Evolutionary conservation across 2,329 filamentous ascomycete genomes (phyloP).

Genomic region (Trichoderma koningii): DNA sequence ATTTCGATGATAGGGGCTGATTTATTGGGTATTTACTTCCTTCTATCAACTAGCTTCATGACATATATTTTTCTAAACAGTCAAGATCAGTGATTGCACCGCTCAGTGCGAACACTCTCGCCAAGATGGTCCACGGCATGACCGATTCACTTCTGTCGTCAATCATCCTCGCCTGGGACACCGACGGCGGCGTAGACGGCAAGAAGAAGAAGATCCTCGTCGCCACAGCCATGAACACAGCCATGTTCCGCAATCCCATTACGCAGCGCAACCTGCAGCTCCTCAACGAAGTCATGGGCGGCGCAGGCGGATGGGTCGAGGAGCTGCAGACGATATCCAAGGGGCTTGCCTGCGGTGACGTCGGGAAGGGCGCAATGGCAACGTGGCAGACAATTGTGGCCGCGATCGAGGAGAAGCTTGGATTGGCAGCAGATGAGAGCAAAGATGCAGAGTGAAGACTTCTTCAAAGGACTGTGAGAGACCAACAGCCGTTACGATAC

Average conservation of each 20-base stretch:
- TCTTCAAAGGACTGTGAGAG: not conserved
- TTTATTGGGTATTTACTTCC: constrained; percentile 43
- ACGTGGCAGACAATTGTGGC: constrained; percentile 75
- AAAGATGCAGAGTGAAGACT: not conserved
- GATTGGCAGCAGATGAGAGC: constrained; percentile 15
- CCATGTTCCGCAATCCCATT: constrained; percentile 86
- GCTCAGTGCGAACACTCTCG: constrained; percentile 80
- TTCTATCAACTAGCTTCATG: not conserved
- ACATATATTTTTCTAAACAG: not conserved
- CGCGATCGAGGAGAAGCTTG: constrained; percentile 59
- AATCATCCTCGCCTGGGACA: constrained; percentile 87
- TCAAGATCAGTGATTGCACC: constrained; percentile 83
- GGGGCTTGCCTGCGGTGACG: constrained; percentile 79
- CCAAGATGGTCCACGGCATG: constrained; percentile 78
- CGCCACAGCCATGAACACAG: constrained; percentile 83
- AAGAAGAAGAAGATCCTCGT: constrained; percentile 69
- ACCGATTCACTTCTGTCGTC: constrained; percentile 74
- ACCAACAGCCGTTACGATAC: not conserved
- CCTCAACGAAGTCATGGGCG: constrained; percentile 75
- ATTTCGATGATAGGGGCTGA: constrained; percentile 57
- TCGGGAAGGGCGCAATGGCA: constrained; percentile 79
- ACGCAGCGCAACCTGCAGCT: constrained; percentile 71
- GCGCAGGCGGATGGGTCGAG: constrained; percentile 55
- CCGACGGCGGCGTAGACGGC: constrained; percentile 60
- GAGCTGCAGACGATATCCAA: constrained; percentile 75